phyloP scores from a whole-genome alignment of 2,329 filamentous ascomycete species.

The Ophiocordyceps camponoti-saundersi region DNA sequence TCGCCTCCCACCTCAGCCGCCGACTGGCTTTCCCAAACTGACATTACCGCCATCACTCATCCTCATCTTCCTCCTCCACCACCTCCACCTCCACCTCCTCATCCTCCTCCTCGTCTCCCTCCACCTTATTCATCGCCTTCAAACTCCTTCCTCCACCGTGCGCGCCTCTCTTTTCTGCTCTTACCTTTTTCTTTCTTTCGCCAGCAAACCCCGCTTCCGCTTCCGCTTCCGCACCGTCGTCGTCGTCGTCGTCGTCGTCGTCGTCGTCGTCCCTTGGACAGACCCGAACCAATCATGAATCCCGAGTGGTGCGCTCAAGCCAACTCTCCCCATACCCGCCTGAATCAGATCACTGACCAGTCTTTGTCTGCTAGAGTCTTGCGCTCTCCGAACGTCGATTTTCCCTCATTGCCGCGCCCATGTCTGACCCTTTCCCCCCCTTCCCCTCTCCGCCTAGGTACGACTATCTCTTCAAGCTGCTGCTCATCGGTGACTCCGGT shows the following conservation, averaged over 20 bases:
- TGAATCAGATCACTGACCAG: background rate
- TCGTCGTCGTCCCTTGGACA: background rate
- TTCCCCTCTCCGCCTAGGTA: conserved; percentile 49
- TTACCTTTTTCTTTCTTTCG: background rate
- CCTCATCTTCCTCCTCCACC: background rate
- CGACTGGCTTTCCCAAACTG: conserved; percentile 12
- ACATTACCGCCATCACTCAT: conserved; percentile 10
- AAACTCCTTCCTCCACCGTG: background rate
- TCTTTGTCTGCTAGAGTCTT: background rate
- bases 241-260: background rate
- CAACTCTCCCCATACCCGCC: conserved; percentile 9
- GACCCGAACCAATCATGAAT: conserved; percentile 51
- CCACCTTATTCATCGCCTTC: conserved; percentile 12
- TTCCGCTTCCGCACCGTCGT: conserved; percentile 1
- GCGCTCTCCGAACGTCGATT: no score
- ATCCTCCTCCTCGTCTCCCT: background rate
- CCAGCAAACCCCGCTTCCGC: conserved; percentile 2
- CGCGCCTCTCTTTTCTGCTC: background rate
- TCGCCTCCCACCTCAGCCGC: conserved; percentile 5
- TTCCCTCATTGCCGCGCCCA: background rate
- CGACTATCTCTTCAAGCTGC: conserved; percentile 99
- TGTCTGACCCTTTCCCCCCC: background rate
- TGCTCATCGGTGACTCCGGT: conserved; percentile 99
- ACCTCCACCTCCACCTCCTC: background rate
- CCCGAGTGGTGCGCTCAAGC: conserved; percentile 64